These are phyloP conservation scores for Colletotrichum tropicicola DNA, from an alignment of 2,329 filamentous ascomycete genomes.

Conservation along the genomic window DNA sequence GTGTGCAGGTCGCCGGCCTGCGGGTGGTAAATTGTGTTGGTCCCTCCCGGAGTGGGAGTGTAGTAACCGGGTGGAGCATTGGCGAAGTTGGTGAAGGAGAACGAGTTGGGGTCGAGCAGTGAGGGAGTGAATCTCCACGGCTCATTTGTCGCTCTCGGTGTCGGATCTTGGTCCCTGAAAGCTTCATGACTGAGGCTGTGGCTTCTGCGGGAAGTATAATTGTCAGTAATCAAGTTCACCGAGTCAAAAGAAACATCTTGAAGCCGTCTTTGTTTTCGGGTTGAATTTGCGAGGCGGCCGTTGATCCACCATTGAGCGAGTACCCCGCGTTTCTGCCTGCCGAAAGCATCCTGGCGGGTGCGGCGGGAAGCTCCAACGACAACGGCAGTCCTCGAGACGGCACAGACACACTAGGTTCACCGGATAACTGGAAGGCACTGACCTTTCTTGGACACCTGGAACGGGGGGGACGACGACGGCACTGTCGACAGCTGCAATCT, in stretches of 20 bases:
- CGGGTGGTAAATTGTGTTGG: constrained; percentile 81
- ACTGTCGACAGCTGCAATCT: constrained; percentile 42
- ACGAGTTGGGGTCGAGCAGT: constrained; percentile 85
- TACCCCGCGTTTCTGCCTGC: constrained; percentile 24
- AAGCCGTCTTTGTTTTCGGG: not conserved
- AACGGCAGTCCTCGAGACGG: not conserved
- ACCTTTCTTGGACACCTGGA: constrained; percentile 27
- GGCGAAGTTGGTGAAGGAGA: constrained; percentile 80
- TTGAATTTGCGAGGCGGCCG: not conserved
- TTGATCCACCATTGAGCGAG: not conserved
- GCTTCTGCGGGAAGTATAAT: constrained; percentile 50
- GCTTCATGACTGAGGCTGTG: constrained; percentile 49
- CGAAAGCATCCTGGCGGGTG: constrained; percentile 6
- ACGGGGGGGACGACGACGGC: constrained; percentile 19
- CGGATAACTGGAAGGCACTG: constrained; percentile 13
- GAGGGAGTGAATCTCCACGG: constrained; percentile 90
- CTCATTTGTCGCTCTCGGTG: constrained; percentile 81
- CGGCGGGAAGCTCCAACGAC: not conserved
- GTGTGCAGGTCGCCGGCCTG: constrained; percentile 91
- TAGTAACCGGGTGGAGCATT: constrained; percentile 87
- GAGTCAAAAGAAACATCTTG: not conserved
- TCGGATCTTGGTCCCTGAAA: constrained; percentile 80
- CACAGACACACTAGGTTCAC: not conserved
- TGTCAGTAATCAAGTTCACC: constrained; percentile 22
- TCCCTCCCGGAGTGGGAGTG: constrained; percentile 84